These are phyloP conservation scores for Chrysosporium keratinophilum DNA, from an alignment of 2,329 filamentous ascomycete species.

Conservation along the genomic window DNA sequence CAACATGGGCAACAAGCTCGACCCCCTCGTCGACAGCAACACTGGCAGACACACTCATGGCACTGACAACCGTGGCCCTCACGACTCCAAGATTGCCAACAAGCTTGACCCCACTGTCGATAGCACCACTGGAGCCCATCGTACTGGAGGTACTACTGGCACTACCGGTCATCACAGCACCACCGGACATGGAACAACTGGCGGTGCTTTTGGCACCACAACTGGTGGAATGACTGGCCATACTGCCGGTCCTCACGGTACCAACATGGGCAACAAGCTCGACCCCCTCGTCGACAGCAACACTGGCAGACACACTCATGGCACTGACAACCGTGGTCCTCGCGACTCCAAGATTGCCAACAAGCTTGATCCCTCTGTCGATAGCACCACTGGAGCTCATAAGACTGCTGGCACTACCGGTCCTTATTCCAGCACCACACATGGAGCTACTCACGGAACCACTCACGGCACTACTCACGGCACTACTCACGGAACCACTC, in stretches of 20 bases:
- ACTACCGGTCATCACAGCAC: background rate
- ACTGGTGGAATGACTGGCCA: background rate
- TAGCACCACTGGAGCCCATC: constrained; percentile 2
- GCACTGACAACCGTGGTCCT: background rate
- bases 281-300: constrained; percentile 18
- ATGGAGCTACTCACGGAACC: background rate
- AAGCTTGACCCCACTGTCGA: constrained; percentile 31
- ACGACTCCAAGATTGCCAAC: constrained; percentile 29
- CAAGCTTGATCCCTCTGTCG: background rate
- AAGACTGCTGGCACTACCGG: background rate
- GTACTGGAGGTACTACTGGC: background rate
- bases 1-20: constrained; percentile 16
- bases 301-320: background rate
- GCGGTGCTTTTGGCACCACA: background rate
- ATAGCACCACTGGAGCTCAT: background rate
- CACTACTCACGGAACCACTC: background rate
- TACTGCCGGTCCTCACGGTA: constrained; percentile 3
- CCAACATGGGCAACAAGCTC: constrained; percentile 15
- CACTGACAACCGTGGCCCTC: constrained; percentile 18
- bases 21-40: constrained; percentile 17
- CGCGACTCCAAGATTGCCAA: background rate
- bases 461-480: background rate
- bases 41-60: background rate
- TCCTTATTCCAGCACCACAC: background rate
- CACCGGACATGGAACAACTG: background rate